phyloP scores from a whole-genome alignment of 2,329 filamentous ascomycete genomes.

The Teratosphaeria viscida region DNA sequence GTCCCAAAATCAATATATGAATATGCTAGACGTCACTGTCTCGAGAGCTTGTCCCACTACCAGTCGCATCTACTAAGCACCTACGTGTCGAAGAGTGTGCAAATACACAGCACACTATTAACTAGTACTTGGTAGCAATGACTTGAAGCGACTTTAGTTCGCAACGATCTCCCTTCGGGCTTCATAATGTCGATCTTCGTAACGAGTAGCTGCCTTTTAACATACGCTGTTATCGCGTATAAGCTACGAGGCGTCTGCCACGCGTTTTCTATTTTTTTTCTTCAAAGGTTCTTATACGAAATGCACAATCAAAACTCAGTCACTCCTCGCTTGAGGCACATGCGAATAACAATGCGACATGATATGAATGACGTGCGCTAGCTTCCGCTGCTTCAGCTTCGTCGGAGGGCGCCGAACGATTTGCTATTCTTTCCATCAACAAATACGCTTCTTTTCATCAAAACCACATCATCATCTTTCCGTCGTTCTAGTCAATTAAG shows the following conservation, averaged over 20 bases:
- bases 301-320: neutral
- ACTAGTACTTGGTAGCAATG: neutral
- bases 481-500: neutral
- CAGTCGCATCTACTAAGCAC: no score
- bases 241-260: neutral
- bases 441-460: neutral
- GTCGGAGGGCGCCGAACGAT: neutral
- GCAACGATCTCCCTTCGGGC: no score
- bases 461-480: neutral
- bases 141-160: neutral
- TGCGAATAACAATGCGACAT: neutral
- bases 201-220: neutral
- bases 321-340: neutral
- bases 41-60: no score
- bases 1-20: neutral
- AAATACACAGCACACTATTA: no score
- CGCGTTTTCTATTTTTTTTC: neutral
- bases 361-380: neutral
- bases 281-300: neutral
- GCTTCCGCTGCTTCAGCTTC: neutral
- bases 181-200: neutral
- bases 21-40: no score
- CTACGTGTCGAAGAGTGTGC: no score
- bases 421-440: neutral
- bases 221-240: neutral